Base-by-base conservation (phyloP, 75 land plant genomes). In the Chamaecyparis obtusa region DNA sequence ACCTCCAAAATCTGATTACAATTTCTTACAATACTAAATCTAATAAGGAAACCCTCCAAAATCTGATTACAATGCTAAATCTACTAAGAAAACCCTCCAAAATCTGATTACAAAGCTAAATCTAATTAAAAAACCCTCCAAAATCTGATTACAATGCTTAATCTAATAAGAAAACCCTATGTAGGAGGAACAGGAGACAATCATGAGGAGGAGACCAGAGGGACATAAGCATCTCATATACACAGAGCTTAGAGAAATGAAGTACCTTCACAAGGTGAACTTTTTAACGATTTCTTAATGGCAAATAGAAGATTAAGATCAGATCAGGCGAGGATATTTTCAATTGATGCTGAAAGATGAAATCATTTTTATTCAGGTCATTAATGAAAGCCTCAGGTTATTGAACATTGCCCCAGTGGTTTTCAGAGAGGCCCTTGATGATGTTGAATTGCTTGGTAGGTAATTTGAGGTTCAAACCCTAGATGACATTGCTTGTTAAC, bases 141-240 rank as follows among this genome's bases (percentile, higher is more conserved):
- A n/a, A n/a, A n/a, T n/a, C n/a, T n/a, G n/a, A n/a, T n/a, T n/a
- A n/a, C n/a, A n/a, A 5, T 86, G 14, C 27, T 27, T 19, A 46
- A 36, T 30, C 44, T n/a, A 36, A 86, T 60, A 60, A 10, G 14
- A n/a, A 33, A 46, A 44, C 35, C n/a, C 14, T 41, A 36, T 84
- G 27, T 57, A 95, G 97, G 93, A 55, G n/a, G 96, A 95, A 87
- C 95, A 94, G 86, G 95, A 92, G 88, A 85, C 88, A 37, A 93
- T 95, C 5, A 64, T 88, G 16, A 88, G 39, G 79, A 90, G 78
- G 27, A 90, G 90, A 84, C 90, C 92, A 41, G 80, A 91, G 13
- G 86, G 27, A 11, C 91, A 92, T 35, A 90, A 89, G 44, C 89
- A 90, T 14, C 85, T 96, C 85, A 89, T 91, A 8, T 85, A 93